Evolutionary conservation across 257 asterid species (phyloP).

Genomic region (Capsicum chinense): DNA sequence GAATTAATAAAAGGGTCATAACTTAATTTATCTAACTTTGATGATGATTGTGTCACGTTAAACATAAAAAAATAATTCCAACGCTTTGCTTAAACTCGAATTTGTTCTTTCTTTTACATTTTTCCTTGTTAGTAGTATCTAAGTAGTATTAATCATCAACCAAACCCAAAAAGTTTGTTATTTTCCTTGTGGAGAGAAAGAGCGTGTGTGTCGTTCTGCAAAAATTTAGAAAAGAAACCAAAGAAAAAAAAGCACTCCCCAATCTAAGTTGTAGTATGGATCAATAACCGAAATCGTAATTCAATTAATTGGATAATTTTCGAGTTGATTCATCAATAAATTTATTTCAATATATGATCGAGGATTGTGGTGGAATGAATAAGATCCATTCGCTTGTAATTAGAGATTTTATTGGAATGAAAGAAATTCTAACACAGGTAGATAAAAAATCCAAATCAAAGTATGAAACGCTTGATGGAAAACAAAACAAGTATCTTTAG

Average conservation of each 20-base stretch:
- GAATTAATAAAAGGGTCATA: neutral
- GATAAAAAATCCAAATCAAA: neutral
- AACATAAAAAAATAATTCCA: neutral
- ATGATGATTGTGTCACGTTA: neutral
- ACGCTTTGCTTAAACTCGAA: neutral
- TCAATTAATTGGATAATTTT: neutral
- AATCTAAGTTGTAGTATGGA: neutral
- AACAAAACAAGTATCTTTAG: neutral
- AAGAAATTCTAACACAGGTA: neutral
- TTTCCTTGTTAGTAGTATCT: neutral
- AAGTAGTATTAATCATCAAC: neutral
- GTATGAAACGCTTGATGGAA: rapidly evolving
- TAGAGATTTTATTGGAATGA: neutral
- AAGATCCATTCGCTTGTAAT: too few relatives aligned
- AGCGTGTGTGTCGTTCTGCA: neutral
- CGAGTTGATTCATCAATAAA: neutral
- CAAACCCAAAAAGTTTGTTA: neutral
- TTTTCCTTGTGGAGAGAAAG: neutral
- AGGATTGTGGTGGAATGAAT: too few relatives aligned
- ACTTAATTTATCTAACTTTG: neutral
- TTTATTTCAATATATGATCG: neutral
- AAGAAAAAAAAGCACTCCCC: neutral
- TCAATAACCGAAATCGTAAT: neutral
- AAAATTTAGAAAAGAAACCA: neutral
- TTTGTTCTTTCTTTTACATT: neutral